Conservation (phyloP, 139 green algal genomes). For the Micromonas commoda region DNA sequence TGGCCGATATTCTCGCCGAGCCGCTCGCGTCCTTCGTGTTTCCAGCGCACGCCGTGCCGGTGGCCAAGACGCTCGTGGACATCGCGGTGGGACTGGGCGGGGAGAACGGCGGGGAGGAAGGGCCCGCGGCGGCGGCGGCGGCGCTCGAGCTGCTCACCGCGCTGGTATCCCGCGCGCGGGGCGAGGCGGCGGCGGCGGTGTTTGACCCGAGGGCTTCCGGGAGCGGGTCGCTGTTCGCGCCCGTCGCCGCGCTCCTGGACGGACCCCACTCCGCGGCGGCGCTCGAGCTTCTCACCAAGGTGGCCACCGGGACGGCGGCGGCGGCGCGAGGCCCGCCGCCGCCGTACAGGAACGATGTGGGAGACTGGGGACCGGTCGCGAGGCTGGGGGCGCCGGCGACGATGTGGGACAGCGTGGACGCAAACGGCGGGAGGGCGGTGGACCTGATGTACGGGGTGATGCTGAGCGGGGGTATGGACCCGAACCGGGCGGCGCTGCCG, state of each 20-base stretch:
- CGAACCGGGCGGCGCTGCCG: background rate
- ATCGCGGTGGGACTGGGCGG: background rate
- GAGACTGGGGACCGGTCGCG: background rate
- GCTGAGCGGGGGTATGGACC: background rate
- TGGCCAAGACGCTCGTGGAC: background rate
- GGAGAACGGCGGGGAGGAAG: too few relatives aligned
- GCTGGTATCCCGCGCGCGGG: background rate
- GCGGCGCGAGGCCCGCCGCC: too few relatives aligned
- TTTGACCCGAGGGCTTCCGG: background rate
- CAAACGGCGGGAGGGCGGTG: background rate
- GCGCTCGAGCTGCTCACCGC: background rate
- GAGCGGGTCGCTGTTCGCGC: background rate
- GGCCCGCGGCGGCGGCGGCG: too few relatives aligned
- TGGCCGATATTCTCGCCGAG: background rate
- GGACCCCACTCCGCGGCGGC: background rate
- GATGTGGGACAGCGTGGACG: background rate
- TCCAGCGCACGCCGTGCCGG: background rate
- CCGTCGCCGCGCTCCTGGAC: background rate
- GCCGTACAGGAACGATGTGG: too few relatives aligned
- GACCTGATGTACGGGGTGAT: slow-evolving; percentile 12
- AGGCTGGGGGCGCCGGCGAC: background rate
- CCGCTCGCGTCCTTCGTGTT: background rate
- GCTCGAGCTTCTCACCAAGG: background rate
- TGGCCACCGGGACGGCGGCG: background rate
- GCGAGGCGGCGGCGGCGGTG: background rate